Evolutionary conservation across 257 asterid genomes (phyloP).

Genomic region (Scutellaria minor): DNA sequence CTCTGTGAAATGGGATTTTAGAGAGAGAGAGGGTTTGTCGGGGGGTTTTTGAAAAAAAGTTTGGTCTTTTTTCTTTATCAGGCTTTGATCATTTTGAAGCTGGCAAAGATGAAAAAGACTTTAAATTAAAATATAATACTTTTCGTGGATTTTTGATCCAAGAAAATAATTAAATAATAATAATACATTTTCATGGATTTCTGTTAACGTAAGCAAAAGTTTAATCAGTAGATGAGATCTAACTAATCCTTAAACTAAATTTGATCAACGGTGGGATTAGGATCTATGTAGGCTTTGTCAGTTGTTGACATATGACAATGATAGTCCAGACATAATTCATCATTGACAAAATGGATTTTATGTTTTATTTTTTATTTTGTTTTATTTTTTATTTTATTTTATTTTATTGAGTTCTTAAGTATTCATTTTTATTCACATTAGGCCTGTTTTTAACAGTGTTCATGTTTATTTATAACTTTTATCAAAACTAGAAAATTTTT

Average conservation of each 20-base stretch:
- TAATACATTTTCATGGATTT: slow-evolving; percentile 25
- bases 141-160: slow-evolving; percentile 34
- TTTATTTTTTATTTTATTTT: background rate
- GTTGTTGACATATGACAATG: slow-evolving; percentile 30
- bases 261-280: background rate
- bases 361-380: background rate
- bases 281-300: slow-evolving; percentile 34
- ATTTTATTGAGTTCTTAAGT: background rate
- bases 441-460: no score
- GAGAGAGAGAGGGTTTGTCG: slow-evolving; percentile 13
- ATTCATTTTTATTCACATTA: background rate
- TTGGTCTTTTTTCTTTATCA: slow-evolving; percentile 41
- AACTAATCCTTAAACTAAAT: slow-evolving; percentile 44
- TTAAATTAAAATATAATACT: slow-evolving; percentile 8
- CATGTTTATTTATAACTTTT: no score
- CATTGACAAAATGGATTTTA: background rate
- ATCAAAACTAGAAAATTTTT: no score
- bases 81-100: slow-evolving; percentile 37
- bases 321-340: background rate
- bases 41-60: slow-evolving; percentile 33
- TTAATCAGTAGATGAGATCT: slow-evolving; percentile 28
- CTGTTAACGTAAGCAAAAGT: slow-evolving; percentile 45
- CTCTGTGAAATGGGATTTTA: slow-evolving; percentile 26
- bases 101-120: slow-evolving; percentile 40
- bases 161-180: no score